Percentiles rank a stretch among this genome's conserved stretches.
phyloP scores from a whole-genome alignment of 345 rosid species.

The Boechera divaricarpa region DNA sequence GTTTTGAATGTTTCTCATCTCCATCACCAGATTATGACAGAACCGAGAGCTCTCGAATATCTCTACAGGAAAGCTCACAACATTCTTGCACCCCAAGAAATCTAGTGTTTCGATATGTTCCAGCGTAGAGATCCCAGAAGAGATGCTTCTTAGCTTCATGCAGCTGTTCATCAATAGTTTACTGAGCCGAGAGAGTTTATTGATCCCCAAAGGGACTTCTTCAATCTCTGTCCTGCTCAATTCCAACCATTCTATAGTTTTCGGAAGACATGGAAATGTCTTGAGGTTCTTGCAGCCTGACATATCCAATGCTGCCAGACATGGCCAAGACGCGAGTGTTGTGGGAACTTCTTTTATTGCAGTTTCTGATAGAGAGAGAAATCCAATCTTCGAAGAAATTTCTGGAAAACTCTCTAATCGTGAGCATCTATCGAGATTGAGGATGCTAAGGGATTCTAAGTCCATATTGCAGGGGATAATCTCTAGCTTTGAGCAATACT shows the following conservation, averaged over 20 bases:
- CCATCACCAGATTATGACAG: constrained; percentile 38
- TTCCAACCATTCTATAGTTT: constrained; percentile 25
- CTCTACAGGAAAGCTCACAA: constrained; percentile 34
- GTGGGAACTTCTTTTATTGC: constrained; percentile 36
- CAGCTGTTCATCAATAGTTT: constrained; percentile 40
- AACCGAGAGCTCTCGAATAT: constrained; percentile 39
- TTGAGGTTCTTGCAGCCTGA: constrained; percentile 21
- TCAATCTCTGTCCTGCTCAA: constrained; percentile 33
- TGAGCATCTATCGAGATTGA: constrained; percentile 37
- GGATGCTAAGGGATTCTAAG: constrained; percentile 34
- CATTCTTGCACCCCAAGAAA: constrained; percentile 38
- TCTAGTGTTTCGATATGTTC: constrained; percentile 34
- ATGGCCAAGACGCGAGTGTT: constrained; percentile 19
- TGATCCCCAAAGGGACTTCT: constrained; percentile 22
- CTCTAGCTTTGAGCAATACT: constrained; percentile 28
- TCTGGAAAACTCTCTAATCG: constrained; percentile 34
- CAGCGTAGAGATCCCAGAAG: constrained; percentile 25
- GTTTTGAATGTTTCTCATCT: constrained; percentile 22
- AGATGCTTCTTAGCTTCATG: constrained; percentile 37
- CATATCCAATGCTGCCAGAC: constrained; percentile 25
- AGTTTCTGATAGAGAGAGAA: constrained; percentile 24
- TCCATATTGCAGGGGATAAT: constrained; percentile 14
- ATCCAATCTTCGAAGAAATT: constrained; percentile 22
- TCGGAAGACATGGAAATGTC: constrained; percentile 33
- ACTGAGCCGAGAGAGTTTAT: neutral